Evolutionary conservation across 2,329 filamentous ascomycete species (phyloP).

Genomic region (Exophiala bonariae): DNA sequence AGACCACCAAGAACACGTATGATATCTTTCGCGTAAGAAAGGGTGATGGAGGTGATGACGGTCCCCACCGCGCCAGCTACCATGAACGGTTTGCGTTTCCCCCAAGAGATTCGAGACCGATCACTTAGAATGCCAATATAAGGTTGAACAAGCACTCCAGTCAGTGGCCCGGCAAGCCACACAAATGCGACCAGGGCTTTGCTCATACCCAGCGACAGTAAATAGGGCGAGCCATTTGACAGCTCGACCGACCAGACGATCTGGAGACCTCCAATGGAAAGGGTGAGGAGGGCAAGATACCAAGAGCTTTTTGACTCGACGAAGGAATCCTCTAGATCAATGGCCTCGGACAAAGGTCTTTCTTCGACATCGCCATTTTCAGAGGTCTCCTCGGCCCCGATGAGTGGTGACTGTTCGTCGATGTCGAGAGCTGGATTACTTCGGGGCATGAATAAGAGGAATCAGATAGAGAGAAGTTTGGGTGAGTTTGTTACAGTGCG

Average conservation of each 20-base stretch:
- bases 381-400: conserved; percentile 14
- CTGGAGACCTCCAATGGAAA: conserved; percentile 85
- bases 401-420: conserved; percentile 27
- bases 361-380: conserved; percentile 15
- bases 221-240: conserved; percentile 85
- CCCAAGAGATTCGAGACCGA: conserved; percentile 71
- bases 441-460: conserved; percentile 22
- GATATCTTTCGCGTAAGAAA: conserved; percentile 74
- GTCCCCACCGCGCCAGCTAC: conserved; percentile 68
- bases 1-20: conserved; percentile 67
- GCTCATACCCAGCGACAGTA: conserved; percentile 77
- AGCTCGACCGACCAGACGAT: conserved; percentile 95
- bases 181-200: conserved; percentile 81
- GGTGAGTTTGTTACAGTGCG: too few species aligned
- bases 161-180: conserved; percentile 80
- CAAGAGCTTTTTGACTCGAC: conserved; percentile 68
- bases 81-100: conserved; percentile 81
- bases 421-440: conserved; percentile 19
- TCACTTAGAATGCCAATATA: conserved; percentile 82
- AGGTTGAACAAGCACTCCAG: conserved; percentile 76
- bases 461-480: too few species aligned
- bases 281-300: conserved; percentile 83
- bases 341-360: conserved; percentile 12
- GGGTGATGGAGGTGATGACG: conserved; percentile 64
- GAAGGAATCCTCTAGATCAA: conserved; percentile 18